phyloP scores from a whole-genome alignment of 169 alveolate genomes.

The Eimeria acervulina region DNA sequence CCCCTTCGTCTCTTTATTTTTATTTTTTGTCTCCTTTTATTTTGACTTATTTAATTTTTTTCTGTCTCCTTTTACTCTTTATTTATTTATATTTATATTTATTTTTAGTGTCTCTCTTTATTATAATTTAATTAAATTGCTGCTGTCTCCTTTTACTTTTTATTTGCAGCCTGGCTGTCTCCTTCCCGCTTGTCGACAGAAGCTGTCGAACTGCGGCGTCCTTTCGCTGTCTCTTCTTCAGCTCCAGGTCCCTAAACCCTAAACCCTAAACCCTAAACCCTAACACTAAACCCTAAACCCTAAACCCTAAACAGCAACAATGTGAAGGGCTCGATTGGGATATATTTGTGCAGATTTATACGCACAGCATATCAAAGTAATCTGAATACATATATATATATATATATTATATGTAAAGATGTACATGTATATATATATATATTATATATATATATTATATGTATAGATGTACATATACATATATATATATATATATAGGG shows the following conservation, averaged over 20 bases:
- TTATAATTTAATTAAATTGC: no score
- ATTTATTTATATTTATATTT: no score
- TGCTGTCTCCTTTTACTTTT: no score
- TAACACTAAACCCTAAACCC: background rate
- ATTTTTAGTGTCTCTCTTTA: no score
- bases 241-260: background rate
- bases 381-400: no score
- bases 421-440: no score
- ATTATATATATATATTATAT: no score
- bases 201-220: conserved; percentile 42
- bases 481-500: no score
- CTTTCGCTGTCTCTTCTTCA: background rate
- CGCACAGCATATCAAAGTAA: no score
- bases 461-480: no score
- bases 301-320: background rate
- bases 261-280: background rate
- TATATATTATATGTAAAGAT: no score
- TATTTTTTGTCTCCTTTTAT: no score
- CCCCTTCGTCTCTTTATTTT: background rate
- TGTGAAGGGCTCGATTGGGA: background rate
- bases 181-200: conserved; percentile 36
- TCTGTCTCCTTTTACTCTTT: background rate
- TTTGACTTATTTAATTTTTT: background rate
- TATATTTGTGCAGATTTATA: background rate
- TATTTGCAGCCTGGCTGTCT: background rate